These are phyloP conservation scores for Boletus fagicola DNA, from an alignment of 768 basidiomycete species.

Conservation along the genomic window DNA sequence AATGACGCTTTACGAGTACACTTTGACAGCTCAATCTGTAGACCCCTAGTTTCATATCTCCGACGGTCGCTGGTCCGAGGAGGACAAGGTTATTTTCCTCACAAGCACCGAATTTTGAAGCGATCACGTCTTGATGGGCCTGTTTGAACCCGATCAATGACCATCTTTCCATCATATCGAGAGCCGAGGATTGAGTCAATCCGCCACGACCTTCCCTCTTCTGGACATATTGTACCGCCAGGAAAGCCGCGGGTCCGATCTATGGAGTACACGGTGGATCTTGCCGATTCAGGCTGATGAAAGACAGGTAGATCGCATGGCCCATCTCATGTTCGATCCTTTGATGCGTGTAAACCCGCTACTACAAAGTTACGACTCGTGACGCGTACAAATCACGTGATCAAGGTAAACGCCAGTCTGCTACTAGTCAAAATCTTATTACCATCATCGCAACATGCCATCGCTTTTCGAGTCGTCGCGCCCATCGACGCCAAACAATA, in stretches of 20 bases:
- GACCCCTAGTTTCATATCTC: neutral
- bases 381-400: slow-evolving; percentile 19
- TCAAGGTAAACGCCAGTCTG: slow-evolving; percentile 3
- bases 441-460: slow-evolving; percentile 6
- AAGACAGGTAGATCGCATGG: neutral
- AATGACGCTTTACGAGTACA: neutral
- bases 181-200: neutral
- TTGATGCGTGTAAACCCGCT: no score
- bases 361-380: no score
- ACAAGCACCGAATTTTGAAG: neutral
- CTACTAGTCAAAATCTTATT: no score
- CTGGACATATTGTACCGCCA: neutral
- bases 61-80: neutral
- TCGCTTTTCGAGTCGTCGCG: slow-evolving; percentile 33
- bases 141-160: neutral
- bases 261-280: neutral
- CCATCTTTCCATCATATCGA: neutral
- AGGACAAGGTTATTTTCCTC: neutral
- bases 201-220: neutral
- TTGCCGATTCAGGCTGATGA: neutral
- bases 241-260: neutral
- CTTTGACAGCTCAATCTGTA: neutral
- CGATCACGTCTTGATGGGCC: neutral
- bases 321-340: no score
- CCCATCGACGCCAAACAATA: slow-evolving; percentile 33